Evolutionary conservation across 1,284 basidiomycete genomes (phyloP).

Genomic region (Spongiforma sp.): DNA sequence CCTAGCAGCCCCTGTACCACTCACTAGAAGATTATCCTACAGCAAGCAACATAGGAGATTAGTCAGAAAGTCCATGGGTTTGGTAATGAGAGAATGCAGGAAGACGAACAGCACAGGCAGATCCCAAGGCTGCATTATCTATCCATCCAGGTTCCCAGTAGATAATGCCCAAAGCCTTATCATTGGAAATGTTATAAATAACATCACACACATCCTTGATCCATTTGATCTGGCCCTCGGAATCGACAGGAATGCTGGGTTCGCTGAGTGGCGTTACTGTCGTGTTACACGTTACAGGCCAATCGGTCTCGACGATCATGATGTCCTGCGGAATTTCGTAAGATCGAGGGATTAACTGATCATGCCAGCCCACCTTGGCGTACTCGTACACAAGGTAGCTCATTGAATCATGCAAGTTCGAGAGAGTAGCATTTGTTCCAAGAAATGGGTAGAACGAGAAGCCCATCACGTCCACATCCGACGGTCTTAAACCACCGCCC

Average conservation of each 20-base stretch:
- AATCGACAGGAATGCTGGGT: slow-evolving; percentile 5
- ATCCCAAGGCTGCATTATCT: slow-evolving; percentile 9
- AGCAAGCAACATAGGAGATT: not conserved
- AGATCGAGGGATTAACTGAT: not conserved
- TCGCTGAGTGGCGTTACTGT: slow-evolving; percentile 13
- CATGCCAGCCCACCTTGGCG: slow-evolving; percentile 11
- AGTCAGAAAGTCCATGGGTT: not conserved
- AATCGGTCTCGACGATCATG: slow-evolving; percentile 23
- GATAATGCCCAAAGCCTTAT: slow-evolving; percentile 14
- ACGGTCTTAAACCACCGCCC: slow-evolving; percentile 7
- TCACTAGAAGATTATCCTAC: too few relatives aligned
- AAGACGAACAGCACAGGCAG: slow-evolving; percentile 14
- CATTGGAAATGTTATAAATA: slow-evolving; percentile 3
- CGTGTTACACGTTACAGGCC: slow-evolving; percentile 15
- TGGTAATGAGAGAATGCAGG: not conserved
- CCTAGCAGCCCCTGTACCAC: too few relatives aligned
- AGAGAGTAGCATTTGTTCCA: slow-evolving; percentile 11
- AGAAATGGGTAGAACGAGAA: slow-evolving; percentile 19
- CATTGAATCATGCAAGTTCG: slow-evolving; percentile 9
- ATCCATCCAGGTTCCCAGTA: slow-evolving; percentile 21
- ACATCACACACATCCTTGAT: not conserved
- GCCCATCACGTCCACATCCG: slow-evolving; percentile 16
- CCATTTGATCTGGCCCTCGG: slow-evolving; percentile 17
- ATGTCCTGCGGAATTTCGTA: slow-evolving; percentile 14
- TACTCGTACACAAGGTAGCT: slow-evolving; percentile 12